These are phyloP conservation scores for Xylariaceae sp. DNA, from an alignment of 2,329 filamentous ascomycete genomes.

Conservation along the genomic window DNA sequence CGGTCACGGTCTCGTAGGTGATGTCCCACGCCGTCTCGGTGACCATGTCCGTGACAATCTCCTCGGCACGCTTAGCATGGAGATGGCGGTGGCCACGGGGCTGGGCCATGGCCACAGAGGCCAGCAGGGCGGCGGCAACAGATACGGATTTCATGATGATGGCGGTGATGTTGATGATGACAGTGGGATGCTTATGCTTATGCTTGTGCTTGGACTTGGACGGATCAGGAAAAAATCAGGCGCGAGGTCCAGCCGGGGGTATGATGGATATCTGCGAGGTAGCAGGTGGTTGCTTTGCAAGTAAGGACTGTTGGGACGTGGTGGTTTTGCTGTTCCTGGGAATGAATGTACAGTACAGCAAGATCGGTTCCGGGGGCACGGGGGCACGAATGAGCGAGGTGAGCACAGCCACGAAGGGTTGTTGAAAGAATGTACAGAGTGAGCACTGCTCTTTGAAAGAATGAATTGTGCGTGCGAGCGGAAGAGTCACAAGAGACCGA, in stretches of 20 bases:
- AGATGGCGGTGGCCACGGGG: conserved; percentile 35
- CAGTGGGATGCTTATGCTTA: conserved; percentile 1
- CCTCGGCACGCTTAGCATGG: conserved; percentile 33
- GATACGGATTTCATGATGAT: conserved; percentile 38
- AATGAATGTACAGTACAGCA: conserved; percentile 1
- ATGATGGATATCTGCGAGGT: too few species aligned
- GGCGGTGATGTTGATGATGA: conserved; percentile 5
- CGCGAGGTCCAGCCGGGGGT: conserved; percentile 19
- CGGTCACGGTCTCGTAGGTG: conserved; percentile 44
- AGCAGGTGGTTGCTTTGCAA: too few species aligned
- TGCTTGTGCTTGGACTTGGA: too few species aligned
- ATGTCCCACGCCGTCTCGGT: conserved; percentile 37
- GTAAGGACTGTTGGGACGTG: not conserved
- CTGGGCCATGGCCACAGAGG: conserved; percentile 41
- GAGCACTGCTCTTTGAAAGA: conserved; percentile 28
- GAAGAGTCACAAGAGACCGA: conserved; percentile 8
- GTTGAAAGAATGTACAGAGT: conserved; percentile 26
- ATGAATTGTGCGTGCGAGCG: conserved; percentile 10
- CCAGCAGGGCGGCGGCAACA: conserved; percentile 34
- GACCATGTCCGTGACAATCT: too few species aligned
- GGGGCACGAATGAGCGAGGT: conserved; percentile 21
- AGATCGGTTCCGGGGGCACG: too few species aligned
- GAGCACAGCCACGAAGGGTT: conserved; percentile 12
- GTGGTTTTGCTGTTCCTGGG: not conserved
- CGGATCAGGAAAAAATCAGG: conserved; percentile 1